Base-by-base conservation (phyloP, 345 rosid species). In the Salix udensis region DNA sequence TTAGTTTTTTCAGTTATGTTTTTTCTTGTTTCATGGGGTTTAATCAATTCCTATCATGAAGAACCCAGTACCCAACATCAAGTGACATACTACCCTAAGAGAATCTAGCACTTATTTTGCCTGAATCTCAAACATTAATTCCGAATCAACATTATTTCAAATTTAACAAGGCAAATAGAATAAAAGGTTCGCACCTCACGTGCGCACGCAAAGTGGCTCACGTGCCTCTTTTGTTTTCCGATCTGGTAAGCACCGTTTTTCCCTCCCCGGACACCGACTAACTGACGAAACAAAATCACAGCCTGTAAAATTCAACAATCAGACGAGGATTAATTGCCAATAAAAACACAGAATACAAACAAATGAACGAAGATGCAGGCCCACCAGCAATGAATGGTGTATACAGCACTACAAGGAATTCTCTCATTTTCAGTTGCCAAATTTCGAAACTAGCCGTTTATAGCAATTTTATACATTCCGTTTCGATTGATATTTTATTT, bases 121-220 rank as follows among this genome's bases (percentile, higher is more conserved):
- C 6, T 5, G 12, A 21, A 37, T 12, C 6, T 18, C 3, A 2
- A 26, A 7, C 23, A 14, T 30, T 52, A 60, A 31, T 50, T 15
- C 80, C 64, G 30, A 19, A 18, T 52, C 60, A 18, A 6, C 11
- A 24, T 19, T 19, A 21, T 19, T 19, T 19, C 24, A 52, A 19
- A 11, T 52, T 52, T 52, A n/a, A 52, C 26, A 44, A 70, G 68
- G 65, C 34, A 16, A 74, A 64, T 28, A 14, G 18, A 52, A 6
- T 9, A 31, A 78, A 74, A 78, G 78, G 79, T 79, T 82, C 82
- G 88, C 36, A 67, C 74, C 86, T 80, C 94, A 89, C 89, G 91
- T 88, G 92, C 62, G 28, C 24, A 61, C 68, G 60, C 21, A 83
- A 68, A 67, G n/a, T 1, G 0, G 0, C 76, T 82, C 89, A 85